Percentiles rank a stretch among this genome's conserved stretches.
These are phyloP conservation scores for Orbilia quercus DNA, from an alignment of 2,329 filamentous ascomycete species.

Conservation along the genomic window DNA sequence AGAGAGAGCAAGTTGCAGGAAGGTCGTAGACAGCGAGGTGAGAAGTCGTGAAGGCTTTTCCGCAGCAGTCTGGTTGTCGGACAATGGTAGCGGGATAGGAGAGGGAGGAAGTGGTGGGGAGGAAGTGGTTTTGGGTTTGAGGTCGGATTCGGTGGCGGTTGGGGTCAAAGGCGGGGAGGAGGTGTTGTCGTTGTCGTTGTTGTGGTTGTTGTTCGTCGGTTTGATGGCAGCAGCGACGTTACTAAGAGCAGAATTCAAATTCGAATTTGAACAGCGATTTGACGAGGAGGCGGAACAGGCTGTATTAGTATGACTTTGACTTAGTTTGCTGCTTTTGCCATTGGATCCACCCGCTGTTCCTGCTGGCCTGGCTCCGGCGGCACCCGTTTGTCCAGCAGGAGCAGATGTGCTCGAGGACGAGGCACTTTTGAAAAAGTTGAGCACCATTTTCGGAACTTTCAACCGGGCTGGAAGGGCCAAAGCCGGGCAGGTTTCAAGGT, in stretches of 20 bases:
- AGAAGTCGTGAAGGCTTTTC: constrained; percentile 39
- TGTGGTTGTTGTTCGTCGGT: constrained; percentile 21
- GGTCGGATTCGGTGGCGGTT: constrained; percentile 48
- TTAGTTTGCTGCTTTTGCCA: constrained; percentile 19
- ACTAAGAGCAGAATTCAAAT: no score
- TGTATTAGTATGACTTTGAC: neutral
- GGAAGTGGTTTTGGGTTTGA: constrained; percentile 31
- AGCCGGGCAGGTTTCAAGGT: constrained; percentile 23
- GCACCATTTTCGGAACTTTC: constrained; percentile 55
- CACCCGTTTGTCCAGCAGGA: constrained; percentile 31
- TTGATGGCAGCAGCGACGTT: constrained; percentile 4
- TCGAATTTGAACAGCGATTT: no score
- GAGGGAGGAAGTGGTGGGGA: constrained; percentile 42
- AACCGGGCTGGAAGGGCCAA: constrained; percentile 35
- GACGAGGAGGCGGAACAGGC: constrained; percentile 11
- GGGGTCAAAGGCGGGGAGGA: constrained; percentile 55
- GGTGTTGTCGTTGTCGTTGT: constrained; percentile 22
- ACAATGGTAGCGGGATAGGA: constrained; percentile 8
- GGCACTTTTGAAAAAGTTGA: constrained; percentile 55
- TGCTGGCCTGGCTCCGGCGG: constrained; percentile 15
- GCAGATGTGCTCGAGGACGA: constrained; percentile 34
- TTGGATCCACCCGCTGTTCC: constrained; percentile 8
- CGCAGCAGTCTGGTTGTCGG: neutral
- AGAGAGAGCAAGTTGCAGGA: constrained; percentile 46
- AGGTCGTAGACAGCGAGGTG: constrained; percentile 46